Conservation (phyloP, 2,329 filamentous ascomycete genomes). For the Teratosphaeria epicoccoides region DNA sequence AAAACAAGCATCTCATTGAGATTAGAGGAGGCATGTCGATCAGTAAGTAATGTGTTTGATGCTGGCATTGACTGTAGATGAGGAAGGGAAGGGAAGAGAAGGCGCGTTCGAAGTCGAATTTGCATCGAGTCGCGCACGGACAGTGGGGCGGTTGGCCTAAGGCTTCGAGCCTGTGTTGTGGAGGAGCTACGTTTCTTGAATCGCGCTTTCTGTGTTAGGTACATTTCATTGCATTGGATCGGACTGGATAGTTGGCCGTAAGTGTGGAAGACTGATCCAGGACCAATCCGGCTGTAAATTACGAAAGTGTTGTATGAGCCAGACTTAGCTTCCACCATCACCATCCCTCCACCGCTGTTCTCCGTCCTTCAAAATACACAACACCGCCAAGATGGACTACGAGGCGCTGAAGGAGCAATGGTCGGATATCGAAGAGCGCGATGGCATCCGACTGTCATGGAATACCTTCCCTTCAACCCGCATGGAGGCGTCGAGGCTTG, state of each 20-base stretch:
- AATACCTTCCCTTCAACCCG: constrained; percentile 97
- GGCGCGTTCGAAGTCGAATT: constrained; percentile 7
- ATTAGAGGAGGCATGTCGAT: constrained; percentile 42
- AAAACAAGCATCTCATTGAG: constrained; percentile 50
- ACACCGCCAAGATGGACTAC: constrained; percentile 62
- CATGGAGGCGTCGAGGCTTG: constrained; percentile 51
- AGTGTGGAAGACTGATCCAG: too few relatives aligned
- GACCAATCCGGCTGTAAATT: too few relatives aligned
- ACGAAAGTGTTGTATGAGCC: not conserved
- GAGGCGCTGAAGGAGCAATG: constrained; percentile 90
- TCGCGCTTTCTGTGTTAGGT: not conserved
- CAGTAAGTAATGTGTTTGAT: constrained; percentile 43
- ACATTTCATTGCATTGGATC: not conserved
- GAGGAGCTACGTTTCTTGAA: constrained; percentile 15
- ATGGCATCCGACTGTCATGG: constrained; percentile 94
- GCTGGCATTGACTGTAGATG: constrained; percentile 42
- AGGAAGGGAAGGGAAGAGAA: constrained; percentile 25
- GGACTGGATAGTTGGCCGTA: not conserved
- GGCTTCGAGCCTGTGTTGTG: not conserved
- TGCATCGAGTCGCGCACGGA: constrained; percentile 11
- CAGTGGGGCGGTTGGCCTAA: constrained; percentile 14
- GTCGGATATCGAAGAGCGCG: constrained; percentile 91
- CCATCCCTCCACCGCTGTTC: not conserved
- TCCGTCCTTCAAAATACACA: constrained; percentile 4
- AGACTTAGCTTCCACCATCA: not conserved